Base-by-base conservation (phyloP, 2,329 filamentous ascomycete genomes). In the Xylariales sp. region DNA sequence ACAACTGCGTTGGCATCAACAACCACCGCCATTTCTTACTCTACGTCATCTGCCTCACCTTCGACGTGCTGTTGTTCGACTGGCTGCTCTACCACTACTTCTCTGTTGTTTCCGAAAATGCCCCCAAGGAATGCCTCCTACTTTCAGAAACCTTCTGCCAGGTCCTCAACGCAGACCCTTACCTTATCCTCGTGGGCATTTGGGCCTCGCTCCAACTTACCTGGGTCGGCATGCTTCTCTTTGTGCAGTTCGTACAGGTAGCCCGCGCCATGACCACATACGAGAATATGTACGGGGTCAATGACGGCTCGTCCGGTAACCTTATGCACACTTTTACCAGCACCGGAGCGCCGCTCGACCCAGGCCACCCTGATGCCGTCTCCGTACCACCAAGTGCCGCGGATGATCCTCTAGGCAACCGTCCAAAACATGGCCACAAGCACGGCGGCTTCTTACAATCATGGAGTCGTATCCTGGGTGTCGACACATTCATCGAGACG, bases 161-260 rank as follows among this genome's bases (percentile, higher is more conserved):
- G 34, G 70, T 88, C 28, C 70, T 94, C 51, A 86, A 87, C 55
- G 80, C 84, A 38, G 91, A 97, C 58, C 74, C 88, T 0, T 95
- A 91, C 60, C 91, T 87, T 1, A 75, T 95, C 19, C 70, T 95
- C 9, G 72, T 95, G 15, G 78, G 78, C 10, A 66, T 87, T 20
- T 98, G 93, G 93, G 77, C 78, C 5, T 75, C 78, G 2, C 70
- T 96, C 31, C 94, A 98, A 63, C 76, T 96, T 22, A 84, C 88
- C 15, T 98, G 93, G 93, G 88, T 97, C 3, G 83, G 85, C n/a
- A 97, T 98, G 90, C 81, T 98, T 24, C 75, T 96, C 45, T 85
- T 89, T 49, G 94, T 97, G 4, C 94, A 98, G 60, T 81, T 96
- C 38, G 75, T 96, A 38, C 93, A 98, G 60, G 84, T 98, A 38